A percentile compares a stretch with the other conserved stretches of the same genome.
These are phyloP conservation scores for Aspergillus vadensis DNA, from an alignment of 2,329 filamentous ascomycete genomes.

Conservation along the genomic window DNA sequence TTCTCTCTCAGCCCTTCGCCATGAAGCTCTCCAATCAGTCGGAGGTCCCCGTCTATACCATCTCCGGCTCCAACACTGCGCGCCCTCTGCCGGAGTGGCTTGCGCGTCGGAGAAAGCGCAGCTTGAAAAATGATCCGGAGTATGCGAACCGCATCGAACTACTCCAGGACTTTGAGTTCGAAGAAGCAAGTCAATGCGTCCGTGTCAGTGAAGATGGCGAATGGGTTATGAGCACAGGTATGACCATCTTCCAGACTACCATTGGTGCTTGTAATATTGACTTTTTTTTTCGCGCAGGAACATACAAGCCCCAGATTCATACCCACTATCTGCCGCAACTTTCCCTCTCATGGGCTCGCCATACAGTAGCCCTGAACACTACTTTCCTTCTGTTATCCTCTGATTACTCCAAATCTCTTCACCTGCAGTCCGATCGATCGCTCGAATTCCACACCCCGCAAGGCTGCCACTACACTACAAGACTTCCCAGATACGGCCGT, in stretches of 20 bases:
- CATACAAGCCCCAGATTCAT: constrained; percentile 82
- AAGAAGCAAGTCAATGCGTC: constrained; percentile 89
- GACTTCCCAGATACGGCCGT: constrained; percentile 88
- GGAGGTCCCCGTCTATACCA: constrained; percentile 87
- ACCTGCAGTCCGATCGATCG: constrained; percentile 86
- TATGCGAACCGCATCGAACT: constrained; percentile 93
- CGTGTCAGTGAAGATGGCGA: constrained; percentile 91
- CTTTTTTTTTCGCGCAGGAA: constrained; percentile 46
- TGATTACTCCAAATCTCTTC: constrained; percentile 92
- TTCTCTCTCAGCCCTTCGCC: constrained; percentile 16
- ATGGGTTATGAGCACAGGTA: constrained; percentile 94
- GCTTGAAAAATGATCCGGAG: constrained; percentile 87
- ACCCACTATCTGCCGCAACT: constrained; percentile 93
- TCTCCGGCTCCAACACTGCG: constrained; percentile 85
- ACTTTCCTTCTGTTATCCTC: constrained; percentile 85
- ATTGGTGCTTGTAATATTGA: background rate
- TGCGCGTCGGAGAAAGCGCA: constrained; percentile 82
- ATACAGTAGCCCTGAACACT: constrained; percentile 88
- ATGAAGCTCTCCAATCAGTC: constrained; percentile 66
- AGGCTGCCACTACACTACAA: constrained; percentile 84
- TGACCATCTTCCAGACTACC: constrained; percentile 24
- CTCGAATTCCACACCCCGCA: constrained; percentile 91
- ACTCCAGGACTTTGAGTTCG: constrained; percentile 96
- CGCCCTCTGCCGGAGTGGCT: constrained; percentile 95
- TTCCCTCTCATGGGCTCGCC: constrained; percentile 88